phyloP scores from a whole-genome alignment of 1,139 yeast genomes.

The Cylindricascospora bacillispora region DNA sequence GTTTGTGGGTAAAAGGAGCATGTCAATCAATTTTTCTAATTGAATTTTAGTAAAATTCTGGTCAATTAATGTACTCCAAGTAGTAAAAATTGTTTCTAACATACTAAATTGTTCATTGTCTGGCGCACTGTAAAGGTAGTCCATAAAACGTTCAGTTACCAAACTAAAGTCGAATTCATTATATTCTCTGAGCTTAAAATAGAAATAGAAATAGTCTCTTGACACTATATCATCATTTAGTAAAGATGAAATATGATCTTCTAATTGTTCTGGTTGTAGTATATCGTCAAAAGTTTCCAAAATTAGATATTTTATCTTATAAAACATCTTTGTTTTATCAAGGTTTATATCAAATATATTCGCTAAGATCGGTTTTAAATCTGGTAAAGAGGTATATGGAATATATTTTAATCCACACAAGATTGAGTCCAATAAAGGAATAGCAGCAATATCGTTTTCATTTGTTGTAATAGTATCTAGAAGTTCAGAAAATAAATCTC shows the following conservation, averaged over 20 bases:
- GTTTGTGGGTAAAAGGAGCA: slow-evolving; percentile 9
- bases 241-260: slow-evolving; percentile 1
- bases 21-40: slow-evolving; percentile 8
- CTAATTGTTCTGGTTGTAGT: slow-evolving; percentile 14
- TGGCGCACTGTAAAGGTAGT: too few species aligned
- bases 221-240: too few species aligned
- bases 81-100: slow-evolving; percentile 32
- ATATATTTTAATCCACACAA: slow-evolving; percentile 1
- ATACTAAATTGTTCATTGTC: too few species aligned
- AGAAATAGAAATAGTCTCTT: too few species aligned
- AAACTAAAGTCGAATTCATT: too few species aligned
- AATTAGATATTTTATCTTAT: slow-evolving; percentile 38
- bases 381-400: slow-evolving; percentile 3
- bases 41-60: slow-evolving; percentile 20
- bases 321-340: slow-evolving; percentile 19
- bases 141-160: too few species aligned
- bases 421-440: slow-evolving; percentile 1
- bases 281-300: slow-evolving; percentile 39
- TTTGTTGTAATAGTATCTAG: slow-evolving; percentile 17
- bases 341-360: slow-evolving; percentile 15
- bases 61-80: slow-evolving; percentile 47
- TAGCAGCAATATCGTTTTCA: not conserved
- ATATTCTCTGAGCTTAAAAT: too few species aligned
- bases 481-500: slow-evolving; percentile 30
- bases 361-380: slow-evolving; percentile 16